Evolutionary conservation across 225 moss, liverwort and hornwort genomes (phyloP).

Genomic region (Physcomitrellopsis africana): DNA sequence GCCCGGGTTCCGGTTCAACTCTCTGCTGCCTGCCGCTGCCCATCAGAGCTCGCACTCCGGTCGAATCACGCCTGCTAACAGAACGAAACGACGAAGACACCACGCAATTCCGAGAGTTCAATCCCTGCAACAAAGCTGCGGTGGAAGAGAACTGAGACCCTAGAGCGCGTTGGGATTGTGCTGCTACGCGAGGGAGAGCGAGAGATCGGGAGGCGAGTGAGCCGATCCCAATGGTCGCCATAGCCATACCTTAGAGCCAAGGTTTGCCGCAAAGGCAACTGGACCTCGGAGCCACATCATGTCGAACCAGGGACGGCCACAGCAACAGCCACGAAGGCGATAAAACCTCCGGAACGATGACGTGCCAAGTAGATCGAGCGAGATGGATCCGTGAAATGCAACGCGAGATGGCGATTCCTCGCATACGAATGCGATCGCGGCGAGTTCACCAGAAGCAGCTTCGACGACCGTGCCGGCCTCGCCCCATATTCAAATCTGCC

Average conservation of each 20-base stretch:
- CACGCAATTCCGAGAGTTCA: neutral
- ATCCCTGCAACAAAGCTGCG: neutral
- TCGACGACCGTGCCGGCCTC: too few species aligned
- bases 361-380: conserved; percentile 26
- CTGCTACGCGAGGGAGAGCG: conserved; percentile 7
- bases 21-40: conserved; percentile 39
- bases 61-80: neutral
- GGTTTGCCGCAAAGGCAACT: neutral
- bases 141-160: neutral
- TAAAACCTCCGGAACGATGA: neutral
- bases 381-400: neutral
- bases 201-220: conserved; percentile 18
- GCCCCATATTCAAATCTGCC: too few species aligned
- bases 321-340: neutral
- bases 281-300: neutral
- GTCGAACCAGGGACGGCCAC: neutral
- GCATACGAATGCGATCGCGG: too few species aligned
- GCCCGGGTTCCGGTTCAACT: conserved; percentile 70
- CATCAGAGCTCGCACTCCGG: conserved; percentile 31
- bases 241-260: conserved; percentile 11
- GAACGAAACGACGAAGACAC: neutral
- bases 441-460: too few species aligned
- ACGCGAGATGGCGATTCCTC: too few species aligned
- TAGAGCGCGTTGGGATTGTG: neutral
- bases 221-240: neutral